A percentile compares a stretch with the other conserved stretches of the same genome.
Evolutionary conservation across 2,329 filamentous ascomycete species (phyloP).

Genomic region (Clonostachys chloroleuca): DNA sequence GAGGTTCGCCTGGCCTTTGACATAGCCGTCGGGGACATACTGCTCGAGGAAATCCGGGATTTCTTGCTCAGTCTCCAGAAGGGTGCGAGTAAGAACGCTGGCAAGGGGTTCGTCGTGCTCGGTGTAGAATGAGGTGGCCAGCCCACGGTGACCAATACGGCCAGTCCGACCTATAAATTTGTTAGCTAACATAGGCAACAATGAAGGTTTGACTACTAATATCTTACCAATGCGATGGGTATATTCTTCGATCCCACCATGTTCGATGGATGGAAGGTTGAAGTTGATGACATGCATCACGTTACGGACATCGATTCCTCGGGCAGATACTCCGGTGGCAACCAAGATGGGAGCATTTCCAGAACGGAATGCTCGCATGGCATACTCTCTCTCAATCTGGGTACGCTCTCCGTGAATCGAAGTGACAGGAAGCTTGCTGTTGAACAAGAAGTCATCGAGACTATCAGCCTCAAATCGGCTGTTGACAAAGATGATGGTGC

Average conservation of each 20-base stretch:
- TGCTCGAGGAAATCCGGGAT: constrained; percentile 78
- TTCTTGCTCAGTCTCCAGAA: constrained; percentile 73
- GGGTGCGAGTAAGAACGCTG: constrained; percentile 69
- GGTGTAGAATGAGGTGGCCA: constrained; percentile 87
- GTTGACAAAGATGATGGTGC: constrained; percentile 90
- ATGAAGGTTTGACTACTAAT: not conserved
- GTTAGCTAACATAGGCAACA: constrained; percentile 3
- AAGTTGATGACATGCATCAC: constrained; percentile 93
- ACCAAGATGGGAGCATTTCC: constrained; percentile 77
- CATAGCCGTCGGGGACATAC: constrained; percentile 54
- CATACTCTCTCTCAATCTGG: constrained; percentile 87
- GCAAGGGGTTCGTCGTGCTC: constrained; percentile 71
- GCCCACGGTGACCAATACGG: constrained; percentile 81
- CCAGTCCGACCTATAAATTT: constrained; percentile 71
- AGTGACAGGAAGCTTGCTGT: constrained; percentile 72
- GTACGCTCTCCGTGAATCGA: constrained; percentile 87
- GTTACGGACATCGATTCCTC: constrained; percentile 83
- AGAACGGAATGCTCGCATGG: constrained; percentile 77
- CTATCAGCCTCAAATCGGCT: constrained; percentile 73
- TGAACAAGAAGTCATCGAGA: constrained; percentile 84
- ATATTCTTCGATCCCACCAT: constrained; percentile 93
- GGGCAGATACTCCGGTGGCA: constrained; percentile 80
- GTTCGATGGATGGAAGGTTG: constrained; percentile 68
- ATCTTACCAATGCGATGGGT: constrained; percentile 83
- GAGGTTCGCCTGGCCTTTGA: constrained; percentile 28